Conservation (phyloP, 371 early-diverging fungal genomes). For the Circinella umbellata region DNA sequence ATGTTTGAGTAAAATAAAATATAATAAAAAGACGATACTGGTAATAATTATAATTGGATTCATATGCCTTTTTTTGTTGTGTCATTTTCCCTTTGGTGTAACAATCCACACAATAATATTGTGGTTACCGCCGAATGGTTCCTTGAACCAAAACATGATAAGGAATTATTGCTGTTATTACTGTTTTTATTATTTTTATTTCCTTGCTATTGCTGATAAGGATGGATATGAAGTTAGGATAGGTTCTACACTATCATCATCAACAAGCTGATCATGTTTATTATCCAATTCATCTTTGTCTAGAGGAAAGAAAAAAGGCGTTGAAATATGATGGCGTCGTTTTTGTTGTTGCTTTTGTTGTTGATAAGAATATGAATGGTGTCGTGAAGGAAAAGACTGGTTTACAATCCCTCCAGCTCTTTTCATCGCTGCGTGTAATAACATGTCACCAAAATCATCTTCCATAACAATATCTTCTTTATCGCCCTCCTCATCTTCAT, state of each 20-base stretch:
- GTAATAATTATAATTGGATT: too few species aligned
- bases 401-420: conserved; percentile 6
- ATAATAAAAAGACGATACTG: too few species aligned
- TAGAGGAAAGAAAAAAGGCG: conserved; percentile 5
- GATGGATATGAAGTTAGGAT: too few species aligned
- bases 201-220: not conserved
- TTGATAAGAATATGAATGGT: not conserved
- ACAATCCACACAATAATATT: too few species aligned
- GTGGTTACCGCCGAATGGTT: too few species aligned
- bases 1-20: too few species aligned
- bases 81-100: too few species aligned
- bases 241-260: not conserved
- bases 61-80: too few species aligned
- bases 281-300: not conserved
- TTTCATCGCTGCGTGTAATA: not conserved
- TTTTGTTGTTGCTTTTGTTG: not conserved
- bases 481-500: conserved; percentile 20
- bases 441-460: conserved; percentile 19
- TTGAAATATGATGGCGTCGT: not conserved
- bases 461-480: conserved; percentile 15
- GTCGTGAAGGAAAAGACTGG: not conserved
- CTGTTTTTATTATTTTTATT: not conserved
- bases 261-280: not conserved
- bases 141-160: too few species aligned
- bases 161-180: too few species aligned